Base-by-base conservation (phyloP, 2,329 filamentous ascomycete genomes). In the Alternaria viburni region DNA sequence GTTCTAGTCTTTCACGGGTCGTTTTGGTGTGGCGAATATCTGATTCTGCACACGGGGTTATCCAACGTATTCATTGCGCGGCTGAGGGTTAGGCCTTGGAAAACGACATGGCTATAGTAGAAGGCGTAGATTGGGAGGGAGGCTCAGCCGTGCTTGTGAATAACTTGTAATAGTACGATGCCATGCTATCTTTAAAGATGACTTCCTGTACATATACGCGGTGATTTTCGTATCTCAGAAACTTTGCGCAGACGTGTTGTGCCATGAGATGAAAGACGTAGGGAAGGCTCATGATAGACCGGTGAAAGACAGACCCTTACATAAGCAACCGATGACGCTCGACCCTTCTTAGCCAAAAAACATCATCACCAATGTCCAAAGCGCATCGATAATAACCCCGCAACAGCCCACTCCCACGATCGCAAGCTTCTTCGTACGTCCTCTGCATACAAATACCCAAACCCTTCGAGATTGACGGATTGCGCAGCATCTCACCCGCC, bases 321-420 rank as follows among this genome's bases (percentile, higher is more conserved):
- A 43, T 52, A 64, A 57, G 26, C 57, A 57, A 25, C 55, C 43
- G 54, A 63, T 67, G 62, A 65, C 62, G 62, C 65, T 60, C 59
- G 62, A 56, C 54, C 47, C 58, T 61, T 11, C 62, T 63, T 41
- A 6, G 23, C 49, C 49, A 52, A 67, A 69, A 74, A 75, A 67
- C 69, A 72, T 73, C 66, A 68, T 61, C 58, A 73, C 54, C 70
- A 65, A 71, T 71, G 69, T 64, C 64, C 41, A 41, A 57, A 64
- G 64, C 58, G 54, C 65, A 65, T 64, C 45, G 32, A 50, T 62
- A 56, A 28, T 56, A 59, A 64, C 32, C 54, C 59, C 28, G 56
- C 61, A 61, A 59, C 56, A 44, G 56, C 19, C 36, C 50, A 54
- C 23, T 50, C 17, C 51, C 15, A 56, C 25, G n/a, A 57, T 28